Evolutionary conservation across 805 yeast species (phyloP).

Genomic region (Lachancea sp.): DNA sequence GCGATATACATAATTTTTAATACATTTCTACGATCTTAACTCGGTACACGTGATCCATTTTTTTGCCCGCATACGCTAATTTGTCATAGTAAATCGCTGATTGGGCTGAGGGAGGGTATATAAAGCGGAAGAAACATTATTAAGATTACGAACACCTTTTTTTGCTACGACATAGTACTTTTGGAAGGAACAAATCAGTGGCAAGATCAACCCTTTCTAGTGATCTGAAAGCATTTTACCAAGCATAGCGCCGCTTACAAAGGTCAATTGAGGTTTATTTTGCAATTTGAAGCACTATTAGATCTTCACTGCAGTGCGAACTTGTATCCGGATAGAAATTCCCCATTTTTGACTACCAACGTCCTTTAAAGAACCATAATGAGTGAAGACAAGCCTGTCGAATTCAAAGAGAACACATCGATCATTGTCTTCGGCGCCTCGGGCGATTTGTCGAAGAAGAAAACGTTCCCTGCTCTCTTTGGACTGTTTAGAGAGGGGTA

Average conservation of each 20-base stretch:
- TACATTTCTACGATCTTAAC: too few species aligned
- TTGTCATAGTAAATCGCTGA: constrained; percentile 1
- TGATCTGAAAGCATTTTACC: not conserved
- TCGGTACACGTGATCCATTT: too few species aligned
- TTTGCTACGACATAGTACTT: not conserved
- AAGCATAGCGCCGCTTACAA: not conserved
- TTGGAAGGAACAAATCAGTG: not conserved
- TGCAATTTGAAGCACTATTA: not conserved
- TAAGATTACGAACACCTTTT: not conserved
- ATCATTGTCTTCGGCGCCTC: constrained; percentile 90
- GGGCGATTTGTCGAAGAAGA: constrained; percentile 92
- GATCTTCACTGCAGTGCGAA: not conserved
- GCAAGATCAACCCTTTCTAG: not conserved
- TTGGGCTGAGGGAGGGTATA: not conserved
- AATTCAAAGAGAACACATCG: constrained; percentile 58
- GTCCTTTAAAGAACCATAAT: not conserved
- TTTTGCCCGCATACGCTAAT: too few species aligned
- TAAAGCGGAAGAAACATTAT: not conserved
- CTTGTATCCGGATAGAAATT: not conserved
- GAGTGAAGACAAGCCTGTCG: constrained; percentile 14
- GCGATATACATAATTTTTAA: too few species aligned
- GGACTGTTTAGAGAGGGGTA: constrained; percentile 74
- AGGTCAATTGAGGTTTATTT: not conserved
- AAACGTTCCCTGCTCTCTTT: constrained; percentile 83
- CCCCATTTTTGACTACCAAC: not conserved